Percentiles rank a stretch among this genome's conserved stretches.
Conservation (phyloP, 2,329 filamentous ascomycete genomes). For the Ramularia collo-cygni region DNA sequence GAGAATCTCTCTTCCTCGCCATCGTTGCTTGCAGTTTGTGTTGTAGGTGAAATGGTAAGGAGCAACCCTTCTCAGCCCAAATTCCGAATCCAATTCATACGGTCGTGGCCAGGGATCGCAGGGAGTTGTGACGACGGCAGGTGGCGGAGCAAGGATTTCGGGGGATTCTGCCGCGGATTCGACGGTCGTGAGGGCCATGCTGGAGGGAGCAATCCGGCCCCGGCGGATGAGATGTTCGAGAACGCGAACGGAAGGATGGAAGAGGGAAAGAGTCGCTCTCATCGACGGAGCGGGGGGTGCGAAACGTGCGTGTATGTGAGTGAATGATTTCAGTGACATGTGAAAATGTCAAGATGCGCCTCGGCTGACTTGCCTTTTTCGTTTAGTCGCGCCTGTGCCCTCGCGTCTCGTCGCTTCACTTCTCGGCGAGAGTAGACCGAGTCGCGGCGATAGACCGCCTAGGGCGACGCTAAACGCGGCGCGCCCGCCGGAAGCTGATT, state of each 20-base stretch:
- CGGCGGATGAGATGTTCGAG: constrained; percentile 46
- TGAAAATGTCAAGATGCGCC: too few species aligned
- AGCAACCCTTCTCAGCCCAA: constrained; percentile 68
- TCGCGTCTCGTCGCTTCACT: too few species aligned
- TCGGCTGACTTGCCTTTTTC: too few species aligned
- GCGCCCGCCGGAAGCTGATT: too few species aligned
- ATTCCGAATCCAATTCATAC: constrained; percentile 67
- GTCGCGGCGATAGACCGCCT: too few species aligned
- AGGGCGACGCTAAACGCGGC: too few species aligned
- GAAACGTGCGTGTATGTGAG: background rate
- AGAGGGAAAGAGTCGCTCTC: constrained; percentile 7
- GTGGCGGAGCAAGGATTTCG: constrained; percentile 39
- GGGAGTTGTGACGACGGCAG: constrained; percentile 46
- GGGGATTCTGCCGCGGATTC: constrained; percentile 22
- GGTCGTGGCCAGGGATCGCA: constrained; percentile 58
- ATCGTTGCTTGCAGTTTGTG: constrained; percentile 88
- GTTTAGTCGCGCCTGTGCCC: too few species aligned
- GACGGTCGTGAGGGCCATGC: constrained; percentile 25
- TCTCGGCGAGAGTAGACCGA: too few species aligned
- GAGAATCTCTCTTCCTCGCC: constrained; percentile 72
- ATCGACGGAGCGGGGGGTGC: constrained; percentile 6
- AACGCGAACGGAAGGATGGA: constrained; percentile 42
- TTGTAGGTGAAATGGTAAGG: constrained; percentile 95
- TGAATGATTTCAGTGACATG: too few species aligned
- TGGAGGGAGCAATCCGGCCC: constrained; percentile 27